Percentiles rank a stretch among this genome's conserved stretches.
Conservation (phyloP, 2,329 filamentous ascomycete genomes). For the Phyllachora maydis region DNA sequence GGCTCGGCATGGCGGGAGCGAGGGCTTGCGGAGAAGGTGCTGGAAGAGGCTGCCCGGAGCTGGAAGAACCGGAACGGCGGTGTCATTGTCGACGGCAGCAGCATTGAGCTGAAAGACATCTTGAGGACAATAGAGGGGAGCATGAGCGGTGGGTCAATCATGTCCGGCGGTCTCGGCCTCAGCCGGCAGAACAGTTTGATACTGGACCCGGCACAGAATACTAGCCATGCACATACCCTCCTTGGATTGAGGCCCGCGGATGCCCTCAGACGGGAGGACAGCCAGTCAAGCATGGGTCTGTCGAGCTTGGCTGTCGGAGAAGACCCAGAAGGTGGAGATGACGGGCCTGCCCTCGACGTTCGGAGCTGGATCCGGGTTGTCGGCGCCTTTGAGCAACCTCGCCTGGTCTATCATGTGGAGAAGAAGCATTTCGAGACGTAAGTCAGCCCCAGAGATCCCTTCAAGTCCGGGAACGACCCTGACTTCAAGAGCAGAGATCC, state of each 20-base stretch:
- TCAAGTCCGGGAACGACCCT: slow-evolving; percentile 2
- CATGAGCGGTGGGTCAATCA: slow-evolving; percentile 68
- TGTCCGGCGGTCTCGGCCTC: slow-evolving; percentile 27
- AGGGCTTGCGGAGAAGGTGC: slow-evolving; percentile 72
- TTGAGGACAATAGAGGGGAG: slow-evolving; percentile 67
- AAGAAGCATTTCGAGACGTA: slow-evolving; percentile 86
- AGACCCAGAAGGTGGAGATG: slow-evolving; percentile 28
- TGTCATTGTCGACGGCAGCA: slow-evolving; percentile 74
- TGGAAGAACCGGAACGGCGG: slow-evolving; percentile 86
- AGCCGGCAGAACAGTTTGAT: slow-evolving; percentile 43
- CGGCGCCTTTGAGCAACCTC: slow-evolving; percentile 69
- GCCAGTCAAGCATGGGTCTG: slow-evolving; percentile 43
- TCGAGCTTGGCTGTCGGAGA: slow-evolving; percentile 32
- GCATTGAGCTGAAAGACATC: slow-evolving; percentile 59
- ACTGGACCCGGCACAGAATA: slow-evolving; percentile 31
- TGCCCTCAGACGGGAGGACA: slow-evolving; percentile 34
- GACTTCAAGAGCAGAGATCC: slow-evolving; percentile 23
- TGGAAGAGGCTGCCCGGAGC: slow-evolving; percentile 75
- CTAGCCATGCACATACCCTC: slow-evolving; percentile 30
- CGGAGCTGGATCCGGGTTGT: slow-evolving; percentile 72
- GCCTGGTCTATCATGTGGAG: slow-evolving; percentile 49
- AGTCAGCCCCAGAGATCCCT: slow-evolving; percentile 3
- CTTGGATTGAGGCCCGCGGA: slow-evolving; percentile 29
- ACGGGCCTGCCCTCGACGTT: slow-evolving; percentile 43
- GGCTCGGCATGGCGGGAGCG: slow-evolving; percentile 94